Evolutionary conservation across 2,329 filamentous ascomycete genomes (phyloP).

Genomic region (Trichoderma arundinaceum): DNA sequence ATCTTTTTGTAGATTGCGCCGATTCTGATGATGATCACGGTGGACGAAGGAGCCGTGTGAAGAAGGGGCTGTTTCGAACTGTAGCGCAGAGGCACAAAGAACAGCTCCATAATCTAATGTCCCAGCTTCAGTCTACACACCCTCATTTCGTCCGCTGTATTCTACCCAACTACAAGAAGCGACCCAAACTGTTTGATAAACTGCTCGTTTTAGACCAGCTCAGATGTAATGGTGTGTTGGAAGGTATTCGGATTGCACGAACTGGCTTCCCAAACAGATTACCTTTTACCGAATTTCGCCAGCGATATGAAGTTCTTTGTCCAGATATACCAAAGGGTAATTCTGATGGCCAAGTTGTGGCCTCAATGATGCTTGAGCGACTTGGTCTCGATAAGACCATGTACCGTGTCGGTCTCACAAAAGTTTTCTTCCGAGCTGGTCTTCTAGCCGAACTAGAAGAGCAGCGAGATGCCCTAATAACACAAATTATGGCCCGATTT

Average conservation of each 20-base stretch:
- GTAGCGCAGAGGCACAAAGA: conserved; percentile 98
- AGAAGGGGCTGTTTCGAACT: conserved; percentile 95
- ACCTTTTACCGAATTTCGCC: conserved; percentile 89
- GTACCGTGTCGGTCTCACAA: conserved; percentile 92
- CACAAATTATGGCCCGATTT: conserved; percentile 91
- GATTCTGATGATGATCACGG: conserved; percentile 77
- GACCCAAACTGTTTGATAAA: conserved; percentile 88
- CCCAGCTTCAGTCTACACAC: conserved; percentile 91
- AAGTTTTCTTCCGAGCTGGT: conserved; percentile 96
- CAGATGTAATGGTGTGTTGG: conserved; percentile 98
- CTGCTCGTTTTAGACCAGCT: conserved; percentile 95
- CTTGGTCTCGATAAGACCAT: conserved; percentile 82
- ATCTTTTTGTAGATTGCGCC: conserved; percentile 85
- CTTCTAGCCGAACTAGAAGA: conserved; percentile 97
- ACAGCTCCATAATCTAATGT: conserved; percentile 95
- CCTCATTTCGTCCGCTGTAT: conserved; percentile 99
- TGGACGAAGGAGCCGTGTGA: conserved; percentile 78
- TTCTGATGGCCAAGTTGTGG: conserved; percentile 85
- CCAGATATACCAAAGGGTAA: conserved; percentile 87
- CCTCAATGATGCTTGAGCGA: conserved; percentile 86
- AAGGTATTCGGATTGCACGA: conserved; percentile 94
- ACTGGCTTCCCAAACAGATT: conserved; percentile 96
- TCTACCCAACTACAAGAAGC: conserved; percentile 96
- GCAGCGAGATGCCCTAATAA: conserved; percentile 88
- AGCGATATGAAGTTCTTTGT: conserved; percentile 94